phyloP scores from a whole-genome alignment of 2,329 filamentous ascomycete species.

The Verticillium zaregamsianum region DNA sequence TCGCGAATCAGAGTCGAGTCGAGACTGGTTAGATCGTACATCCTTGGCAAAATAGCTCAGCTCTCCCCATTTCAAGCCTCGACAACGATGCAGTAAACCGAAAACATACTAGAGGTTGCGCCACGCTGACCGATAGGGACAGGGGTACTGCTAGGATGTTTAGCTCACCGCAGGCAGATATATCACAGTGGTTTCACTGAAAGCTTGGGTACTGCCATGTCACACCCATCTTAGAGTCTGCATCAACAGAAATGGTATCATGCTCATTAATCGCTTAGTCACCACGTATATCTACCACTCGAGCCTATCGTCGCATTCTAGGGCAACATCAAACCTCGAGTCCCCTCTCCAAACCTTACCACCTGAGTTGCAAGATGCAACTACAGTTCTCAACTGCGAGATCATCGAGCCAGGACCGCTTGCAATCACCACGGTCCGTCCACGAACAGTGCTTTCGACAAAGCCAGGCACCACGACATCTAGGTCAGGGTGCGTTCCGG shows the following conservation, averaged over 20 bases:
- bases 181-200: too few species aligned
- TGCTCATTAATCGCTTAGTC: not conserved
- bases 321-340: slow-evolving; percentile 47
- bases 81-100: not conserved
- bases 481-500: slow-evolving; percentile 38
- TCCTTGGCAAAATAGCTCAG: not conserved
- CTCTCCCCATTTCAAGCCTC: not conserved
- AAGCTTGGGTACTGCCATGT: too few species aligned
- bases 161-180: too few species aligned
- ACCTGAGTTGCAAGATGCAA: slow-evolving; percentile 48
- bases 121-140: not conserved
- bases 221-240: too few species aligned
- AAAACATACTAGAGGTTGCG: not conserved
- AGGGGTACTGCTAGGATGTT: not conserved
- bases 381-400: slow-evolving; percentile 45
- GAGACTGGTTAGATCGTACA: not conserved
- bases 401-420: slow-evolving; percentile 59
- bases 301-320: slow-evolving; percentile 58
- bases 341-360: slow-evolving; percentile 52
- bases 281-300: slow-evolving; percentile 26
- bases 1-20: not conserved
- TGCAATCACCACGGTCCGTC: slow-evolving; percentile 51
- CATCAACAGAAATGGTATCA: not conserved
- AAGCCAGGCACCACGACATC: slow-evolving; percentile 41
- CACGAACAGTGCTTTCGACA: slow-evolving; percentile 38